Percentiles rank a stretch among this genome's conserved stretches.
Conservation (phyloP, 495 filamentous ascomycete species). For the Podospora bellae-mahoneyi region DNA sequence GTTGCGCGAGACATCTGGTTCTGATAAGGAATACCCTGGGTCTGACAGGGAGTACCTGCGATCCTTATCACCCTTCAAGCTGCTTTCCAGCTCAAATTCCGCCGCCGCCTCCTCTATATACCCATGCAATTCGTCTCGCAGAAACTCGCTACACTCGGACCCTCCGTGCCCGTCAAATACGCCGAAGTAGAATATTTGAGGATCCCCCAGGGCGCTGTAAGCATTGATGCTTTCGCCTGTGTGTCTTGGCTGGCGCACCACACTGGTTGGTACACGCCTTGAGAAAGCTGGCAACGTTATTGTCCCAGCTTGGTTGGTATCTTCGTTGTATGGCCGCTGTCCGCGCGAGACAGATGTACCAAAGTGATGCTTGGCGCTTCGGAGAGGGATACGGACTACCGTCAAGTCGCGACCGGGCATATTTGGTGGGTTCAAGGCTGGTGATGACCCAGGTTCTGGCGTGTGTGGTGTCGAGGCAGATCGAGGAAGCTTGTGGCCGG, state of each 20-base stretch:
- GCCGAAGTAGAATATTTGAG: slow-evolving; percentile 94
- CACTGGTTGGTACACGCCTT: slow-evolving; percentile 67
- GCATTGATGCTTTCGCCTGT: slow-evolving; percentile 58
- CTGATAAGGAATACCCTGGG: slow-evolving; percentile 12
- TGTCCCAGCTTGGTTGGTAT: slow-evolving; percentile 90
- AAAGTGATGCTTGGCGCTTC: slow-evolving; percentile 93
- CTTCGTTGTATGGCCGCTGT: slow-evolving; percentile 83
- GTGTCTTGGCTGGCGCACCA: slow-evolving; percentile 49
- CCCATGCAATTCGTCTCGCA: slow-evolving; percentile 78
- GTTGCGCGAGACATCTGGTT: slow-evolving; percentile 5
- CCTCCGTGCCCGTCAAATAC: slow-evolving; percentile 97
- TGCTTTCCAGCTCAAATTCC: slow-evolving; percentile 71
- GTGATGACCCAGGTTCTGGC: slow-evolving; percentile 47
- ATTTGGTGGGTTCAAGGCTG: slow-evolving; percentile 55
- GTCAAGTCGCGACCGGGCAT: slow-evolving; percentile 74
- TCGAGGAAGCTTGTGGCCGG: slow-evolving; percentile 79
- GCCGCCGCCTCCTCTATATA: slow-evolving; percentile 79
- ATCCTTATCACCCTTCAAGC: slow-evolving; percentile 45
- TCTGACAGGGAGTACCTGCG: slow-evolving; percentile 12
- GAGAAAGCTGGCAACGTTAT: slow-evolving; percentile 91
- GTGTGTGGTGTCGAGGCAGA: slow-evolving; percentile 78
- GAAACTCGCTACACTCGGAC: slow-evolving; percentile 78
- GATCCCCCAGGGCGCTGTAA: slow-evolving; percentile 76
- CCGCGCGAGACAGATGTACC: slow-evolving; percentile 77
- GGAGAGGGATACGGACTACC: slow-evolving; percentile 95